phyloP scores from a whole-genome alignment of 1,284 basidiomycete species.

The Cutaneotrichosporon arboriforme region DNA sequence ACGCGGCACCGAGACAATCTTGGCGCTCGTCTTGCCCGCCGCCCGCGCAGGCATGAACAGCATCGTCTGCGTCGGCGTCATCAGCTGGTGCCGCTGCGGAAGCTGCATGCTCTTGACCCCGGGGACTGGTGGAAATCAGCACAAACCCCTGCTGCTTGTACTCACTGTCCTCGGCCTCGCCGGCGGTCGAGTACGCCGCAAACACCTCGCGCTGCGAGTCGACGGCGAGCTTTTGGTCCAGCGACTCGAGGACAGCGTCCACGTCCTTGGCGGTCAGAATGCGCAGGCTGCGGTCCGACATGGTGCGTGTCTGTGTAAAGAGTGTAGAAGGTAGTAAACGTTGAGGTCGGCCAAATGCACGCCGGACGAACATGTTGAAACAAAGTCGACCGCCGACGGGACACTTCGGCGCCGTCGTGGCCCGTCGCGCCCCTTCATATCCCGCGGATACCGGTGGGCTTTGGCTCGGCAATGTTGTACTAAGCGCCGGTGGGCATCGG shows the following conservation, averaged over 20 bases:
- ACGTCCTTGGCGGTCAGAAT: slow-evolving; percentile 40
- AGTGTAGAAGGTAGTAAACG: background rate
- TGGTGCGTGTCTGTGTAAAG: background rate
- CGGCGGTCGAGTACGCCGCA: slow-evolving; percentile 25
- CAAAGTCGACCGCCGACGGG: background rate
- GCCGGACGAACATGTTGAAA: too few relatives aligned
- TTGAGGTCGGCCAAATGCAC: too few relatives aligned
- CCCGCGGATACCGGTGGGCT: background rate
- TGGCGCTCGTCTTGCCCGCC: slow-evolving; percentile 52
- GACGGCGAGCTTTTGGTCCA: slow-evolving; percentile 32
- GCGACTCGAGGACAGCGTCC: slow-evolving; percentile 27
- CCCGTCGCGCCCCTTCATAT: too few relatives aligned
- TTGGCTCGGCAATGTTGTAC: background rate
- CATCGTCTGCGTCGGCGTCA: slow-evolving; percentile 26
- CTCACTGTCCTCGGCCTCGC: slow-evolving; percentile 11
- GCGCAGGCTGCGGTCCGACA: slow-evolving; percentile 9
- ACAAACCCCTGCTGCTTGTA: background rate
- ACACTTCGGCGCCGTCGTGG: background rate
- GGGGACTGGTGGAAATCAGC: slow-evolving; percentile 3
- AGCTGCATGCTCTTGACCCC: slow-evolving; percentile 31
- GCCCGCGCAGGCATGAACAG: slow-evolving; percentile 49
- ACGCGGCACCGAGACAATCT: slow-evolving; percentile 65
- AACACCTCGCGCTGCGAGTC: slow-evolving; percentile 40
- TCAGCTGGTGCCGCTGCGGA: slow-evolving; percentile 33
- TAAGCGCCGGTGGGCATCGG: too few relatives aligned